These are phyloP conservation scores for Effrenium voratum DNA, from an alignment of 73 alveolate species.

Conservation along the genomic window DNA sequence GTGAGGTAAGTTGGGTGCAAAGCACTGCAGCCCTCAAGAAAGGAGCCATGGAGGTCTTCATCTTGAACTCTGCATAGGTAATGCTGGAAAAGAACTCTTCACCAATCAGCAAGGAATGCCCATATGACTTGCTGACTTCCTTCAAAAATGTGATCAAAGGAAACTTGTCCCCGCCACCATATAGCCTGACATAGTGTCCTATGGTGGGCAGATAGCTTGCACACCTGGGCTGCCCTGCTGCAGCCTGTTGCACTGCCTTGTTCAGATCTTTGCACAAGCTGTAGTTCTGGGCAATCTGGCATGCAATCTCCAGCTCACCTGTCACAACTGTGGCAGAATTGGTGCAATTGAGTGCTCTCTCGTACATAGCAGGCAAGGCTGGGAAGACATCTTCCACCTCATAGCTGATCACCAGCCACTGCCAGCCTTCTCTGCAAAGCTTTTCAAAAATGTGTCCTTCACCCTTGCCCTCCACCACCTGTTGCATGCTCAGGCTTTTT, in stretches of 20 bases:
- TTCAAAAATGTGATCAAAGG: background rate
- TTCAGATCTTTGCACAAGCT: background rate
- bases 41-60: too few relatives aligned
- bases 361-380: background rate
- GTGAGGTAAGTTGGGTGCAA: too few relatives aligned
- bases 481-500: background rate
- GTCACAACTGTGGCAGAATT: background rate
- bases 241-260: background rate
- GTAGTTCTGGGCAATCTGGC: background rate
- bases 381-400: background rate
- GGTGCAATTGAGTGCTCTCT: background rate
- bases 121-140: background rate
- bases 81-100: too few relatives aligned
- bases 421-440: slow-evolving; percentile 6
- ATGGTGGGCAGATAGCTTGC: background rate
- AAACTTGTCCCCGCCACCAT: background rate
- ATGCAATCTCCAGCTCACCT: background rate
- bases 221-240: background rate
- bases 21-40: too few relatives aligned
- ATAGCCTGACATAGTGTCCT: background rate
- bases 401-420: background rate
- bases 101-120: too few relatives aligned
- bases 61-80: too few relatives aligned
- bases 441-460: too few relatives aligned
- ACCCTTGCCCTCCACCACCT: background rate